Percentiles rank a stretch among this genome's conserved stretches.
These are phyloP conservation scores for Fomitopsis betulina DNA, from an alignment of 1,284 basidiomycete species.

Conservation along the genomic window DNA sequence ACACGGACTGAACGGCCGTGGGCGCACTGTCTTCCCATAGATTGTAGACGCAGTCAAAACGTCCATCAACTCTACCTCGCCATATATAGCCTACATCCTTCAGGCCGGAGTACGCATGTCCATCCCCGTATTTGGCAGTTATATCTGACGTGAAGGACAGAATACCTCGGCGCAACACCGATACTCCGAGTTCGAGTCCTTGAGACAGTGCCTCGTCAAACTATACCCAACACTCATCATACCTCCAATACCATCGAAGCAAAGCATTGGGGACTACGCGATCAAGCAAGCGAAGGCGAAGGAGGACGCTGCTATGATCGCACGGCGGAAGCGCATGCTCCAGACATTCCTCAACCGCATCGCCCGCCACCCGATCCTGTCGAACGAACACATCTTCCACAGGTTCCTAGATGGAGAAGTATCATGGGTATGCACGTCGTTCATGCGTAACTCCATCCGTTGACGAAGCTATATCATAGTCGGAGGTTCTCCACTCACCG, in stretches of 20 bases:
- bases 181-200: constrained; percentile 96
- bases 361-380: constrained; percentile 87
- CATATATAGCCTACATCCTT: constrained; percentile 95
- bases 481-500: constrained; percentile 88
- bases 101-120: constrained; percentile 72
- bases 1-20: neutral
- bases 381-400: constrained; percentile 93
- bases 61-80: constrained; percentile 76
- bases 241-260: constrained; percentile 97
- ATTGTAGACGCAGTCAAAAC: constrained; percentile 97
- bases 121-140: constrained; percentile 4
- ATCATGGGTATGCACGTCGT: constrained; percentile 71
- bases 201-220: constrained; percentile 79
- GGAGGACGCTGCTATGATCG: constrained; percentile 92
- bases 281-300: constrained; percentile 97
- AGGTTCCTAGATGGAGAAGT: constrained; percentile 94
- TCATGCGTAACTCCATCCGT: neutral
- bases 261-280: constrained; percentile 94
- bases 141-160: constrained; percentile 34
- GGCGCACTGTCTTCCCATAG: constrained; percentile 34
- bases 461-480: constrained; percentile 37
- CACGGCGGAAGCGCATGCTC: constrained; percentile 89
- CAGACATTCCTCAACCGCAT: constrained; percentile 93
- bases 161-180: constrained; percentile 82
- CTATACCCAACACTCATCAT: constrained; percentile 97